Evolutionary conservation across 306 rosid species (phyloP), one percentile per base, ranked within the genome.

Genomic region (Hylodesmum podocarpum): DNA sequence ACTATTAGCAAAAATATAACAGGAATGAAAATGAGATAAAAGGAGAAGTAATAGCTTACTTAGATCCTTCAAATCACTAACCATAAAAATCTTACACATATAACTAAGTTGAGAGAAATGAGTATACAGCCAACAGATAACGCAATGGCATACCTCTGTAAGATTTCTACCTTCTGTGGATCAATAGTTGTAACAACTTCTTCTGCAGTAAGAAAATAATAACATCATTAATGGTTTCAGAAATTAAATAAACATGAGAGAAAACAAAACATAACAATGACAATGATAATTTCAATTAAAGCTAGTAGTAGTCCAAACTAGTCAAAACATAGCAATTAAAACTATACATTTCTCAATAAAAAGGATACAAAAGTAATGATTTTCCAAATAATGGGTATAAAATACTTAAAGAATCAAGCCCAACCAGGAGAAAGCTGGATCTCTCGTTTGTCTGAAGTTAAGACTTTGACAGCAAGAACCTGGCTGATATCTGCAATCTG

Each of bases 401-500:
- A 22, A 75, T 71, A 75, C 67, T 57, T 37, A 39, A 66, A 81
- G 73, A 77, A 54, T 71, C 25, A 74, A 82, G 43, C 29, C 82
- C 76, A 73, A 94, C 98, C 98, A 82, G 97, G 98, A 46, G 92
- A 83, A 53, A 90, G 91, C 54, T 88, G 92, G 72, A 82, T 80
- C 50, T 74, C 85, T 88, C 98, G 86, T 77, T 87, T 84, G 65
- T 89, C 96, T 36, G 97, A 95, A 44, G 96, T 95, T 83, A 95
- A 82, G 76, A 92, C 81, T 70, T 76, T 80, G 71, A 92, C 94
- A 28, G 92, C 96, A 84, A 92, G 90, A 57, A 79, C 83, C 90
- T 89, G 97, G 86, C 89, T 90, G 82, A 95, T 76, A 86, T 90
- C 97, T 55, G 96, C 93, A 86, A 95, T 81, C 98, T 95, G 86